phyloP scores from a whole-genome alignment of 2,329 filamentous ascomycete genomes.

The Pseudopyricularia cyperi region DNA sequence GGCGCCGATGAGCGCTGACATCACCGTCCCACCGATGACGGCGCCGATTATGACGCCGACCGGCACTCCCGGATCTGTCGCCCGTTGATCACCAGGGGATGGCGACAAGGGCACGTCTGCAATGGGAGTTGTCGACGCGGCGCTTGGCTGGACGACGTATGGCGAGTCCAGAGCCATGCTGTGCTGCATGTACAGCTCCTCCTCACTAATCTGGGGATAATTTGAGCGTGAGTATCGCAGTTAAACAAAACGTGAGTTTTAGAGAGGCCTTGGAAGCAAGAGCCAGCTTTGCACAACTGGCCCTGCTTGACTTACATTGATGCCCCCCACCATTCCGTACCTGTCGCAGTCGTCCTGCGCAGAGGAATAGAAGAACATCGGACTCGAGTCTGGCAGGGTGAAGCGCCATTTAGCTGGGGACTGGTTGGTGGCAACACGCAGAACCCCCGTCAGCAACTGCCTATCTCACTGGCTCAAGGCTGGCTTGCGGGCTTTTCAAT shows the following conservation, averaged over 20 bases:
- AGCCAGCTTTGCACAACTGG: background rate
- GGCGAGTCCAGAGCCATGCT: slow-evolving; percentile 2
- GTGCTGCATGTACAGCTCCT: slow-evolving; percentile 2
- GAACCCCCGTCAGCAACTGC: background rate
- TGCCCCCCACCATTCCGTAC: slow-evolving; percentile 28
- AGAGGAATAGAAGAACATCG: slow-evolving; percentile 32
- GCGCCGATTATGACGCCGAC: background rate
- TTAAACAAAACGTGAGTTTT: no score
- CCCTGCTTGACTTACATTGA: slow-evolving; percentile 17
- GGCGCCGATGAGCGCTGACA: background rate
- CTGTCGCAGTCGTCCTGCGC: slow-evolving; percentile 19
- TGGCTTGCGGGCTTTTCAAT: background rate
- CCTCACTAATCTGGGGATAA: background rate
- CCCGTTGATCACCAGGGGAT: background rate
- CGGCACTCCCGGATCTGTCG: background rate
- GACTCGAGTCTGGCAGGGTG: slow-evolving; percentile 23
- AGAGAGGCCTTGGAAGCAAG: background rate
- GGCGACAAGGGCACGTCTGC: background rate
- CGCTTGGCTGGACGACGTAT: slow-evolving; percentile 1
- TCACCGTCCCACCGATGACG: background rate
- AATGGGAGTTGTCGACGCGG: background rate
- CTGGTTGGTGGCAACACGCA: background rate
- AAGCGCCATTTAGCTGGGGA: slow-evolving; percentile 25
- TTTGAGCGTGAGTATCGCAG: background rate
- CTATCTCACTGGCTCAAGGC: background rate